Conservation (phyloP, 2,329 filamentous ascomycete species). For the Alternaria incomplexa region DNA sequence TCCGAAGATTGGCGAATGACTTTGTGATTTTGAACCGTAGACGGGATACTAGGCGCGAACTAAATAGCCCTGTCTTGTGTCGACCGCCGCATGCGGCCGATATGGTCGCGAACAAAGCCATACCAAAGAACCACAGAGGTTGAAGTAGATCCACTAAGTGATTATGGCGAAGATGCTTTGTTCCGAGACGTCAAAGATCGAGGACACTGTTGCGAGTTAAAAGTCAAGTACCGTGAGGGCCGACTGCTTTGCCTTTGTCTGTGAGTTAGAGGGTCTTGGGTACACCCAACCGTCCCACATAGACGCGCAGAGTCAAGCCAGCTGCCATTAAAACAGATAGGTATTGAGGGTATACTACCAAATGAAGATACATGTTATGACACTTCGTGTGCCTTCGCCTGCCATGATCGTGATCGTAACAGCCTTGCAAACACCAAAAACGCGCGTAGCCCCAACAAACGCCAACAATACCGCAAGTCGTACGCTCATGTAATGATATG, state of each 20-base stretch:
- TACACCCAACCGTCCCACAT: background rate
- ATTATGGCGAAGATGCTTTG: conserved; percentile 1
- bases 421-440: background rate
- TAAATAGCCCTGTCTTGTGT: conserved; percentile 9
- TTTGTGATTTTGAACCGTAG: background rate
- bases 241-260: background rate
- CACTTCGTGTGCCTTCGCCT: background rate
- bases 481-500: conserved; percentile 10
- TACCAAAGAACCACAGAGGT: background rate
- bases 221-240: background rate
- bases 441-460: conserved; percentile 1
- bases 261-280: background rate
- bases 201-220: background rate
- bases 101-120: conserved; percentile 9
- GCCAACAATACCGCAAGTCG: conserved; percentile 5
- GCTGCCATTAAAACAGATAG: conserved; percentile 1
- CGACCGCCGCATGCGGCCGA: background rate
- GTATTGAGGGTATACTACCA: conserved; percentile 23
- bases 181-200: background rate
- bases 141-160: background rate
- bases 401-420: background rate
- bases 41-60: background rate
- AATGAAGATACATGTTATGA: conserved; percentile 10
- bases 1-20: background rate
- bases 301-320: background rate